These are phyloP conservation scores for Fusarium avenaceum DNA, from an alignment of 2,329 filamentous ascomycete genomes.

Conservation along the genomic window DNA sequence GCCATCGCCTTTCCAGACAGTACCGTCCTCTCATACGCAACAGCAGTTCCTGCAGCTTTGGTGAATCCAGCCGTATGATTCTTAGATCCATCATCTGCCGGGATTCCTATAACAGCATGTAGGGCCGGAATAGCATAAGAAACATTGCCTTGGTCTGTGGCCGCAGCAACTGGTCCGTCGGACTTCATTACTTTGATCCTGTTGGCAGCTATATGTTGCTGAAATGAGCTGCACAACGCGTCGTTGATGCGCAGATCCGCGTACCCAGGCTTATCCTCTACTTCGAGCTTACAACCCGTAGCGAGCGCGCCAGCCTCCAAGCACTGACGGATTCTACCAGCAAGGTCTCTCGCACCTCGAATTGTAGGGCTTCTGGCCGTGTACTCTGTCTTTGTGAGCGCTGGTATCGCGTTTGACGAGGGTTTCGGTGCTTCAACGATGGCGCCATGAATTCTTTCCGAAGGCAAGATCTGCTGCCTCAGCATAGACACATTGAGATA, in stretches of 20 bases:
- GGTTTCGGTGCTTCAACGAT: constrained; percentile 25
- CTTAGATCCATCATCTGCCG: constrained; percentile 3
- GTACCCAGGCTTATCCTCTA: constrained; percentile 8
- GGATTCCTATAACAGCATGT: constrained; percentile 20
- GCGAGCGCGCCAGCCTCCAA: constrained; percentile 18
- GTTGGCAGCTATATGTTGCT: background rate
- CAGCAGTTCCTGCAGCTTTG: background rate
- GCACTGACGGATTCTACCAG: constrained; percentile 1
- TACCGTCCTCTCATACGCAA: constrained; percentile 5
- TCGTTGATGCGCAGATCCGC: constrained; percentile 11
- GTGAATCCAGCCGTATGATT: constrained; percentile 18
- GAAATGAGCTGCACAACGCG: background rate
- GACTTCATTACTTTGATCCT: background rate
- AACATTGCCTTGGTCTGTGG: constrained; percentile 23
- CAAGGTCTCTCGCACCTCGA: background rate
- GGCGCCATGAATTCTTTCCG: constrained; percentile 13
- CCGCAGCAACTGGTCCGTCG: constrained; percentile 5
- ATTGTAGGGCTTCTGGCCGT: constrained; percentile 10
- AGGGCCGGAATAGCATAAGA: constrained; percentile 8
- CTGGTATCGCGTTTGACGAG: background rate
- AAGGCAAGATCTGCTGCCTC: constrained; percentile 18
- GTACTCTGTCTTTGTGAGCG: background rate
- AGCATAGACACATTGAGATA: constrained; percentile 22
- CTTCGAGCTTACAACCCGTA: constrained; percentile 12
- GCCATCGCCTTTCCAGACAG: constrained; percentile 14